These are phyloP conservation scores for Trichoderma koningii DNA, from an alignment of 2,329 filamentous ascomycete species.

Conservation along the genomic window DNA sequence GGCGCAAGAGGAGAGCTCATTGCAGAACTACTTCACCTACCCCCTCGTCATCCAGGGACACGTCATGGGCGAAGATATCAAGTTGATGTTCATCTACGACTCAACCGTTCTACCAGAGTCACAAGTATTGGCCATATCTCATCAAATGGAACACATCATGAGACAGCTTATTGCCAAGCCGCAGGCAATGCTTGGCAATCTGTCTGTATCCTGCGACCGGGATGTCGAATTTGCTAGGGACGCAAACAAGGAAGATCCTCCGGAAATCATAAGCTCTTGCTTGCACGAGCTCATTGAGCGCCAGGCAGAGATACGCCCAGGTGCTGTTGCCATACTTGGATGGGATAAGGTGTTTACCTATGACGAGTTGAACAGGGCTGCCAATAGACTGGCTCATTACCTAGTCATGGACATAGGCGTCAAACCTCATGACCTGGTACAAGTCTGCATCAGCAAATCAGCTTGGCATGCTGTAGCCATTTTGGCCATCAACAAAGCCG, in stretches of 20 bases:
- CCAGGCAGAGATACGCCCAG: not conserved
- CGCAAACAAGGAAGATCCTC: not conserved
- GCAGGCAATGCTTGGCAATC: not conserved
- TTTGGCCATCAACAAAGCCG: constrained; percentile 10
- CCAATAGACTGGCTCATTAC: not conserved
- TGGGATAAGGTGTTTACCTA: not conserved
- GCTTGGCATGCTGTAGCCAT: constrained; percentile 9
- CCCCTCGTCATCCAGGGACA: not conserved
- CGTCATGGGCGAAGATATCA: not conserved
- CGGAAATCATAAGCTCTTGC: not conserved
- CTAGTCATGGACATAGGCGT: not conserved
- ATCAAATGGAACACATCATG: constrained; percentile 13
- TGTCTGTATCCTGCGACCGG: not conserved
- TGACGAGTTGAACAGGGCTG: not conserved
- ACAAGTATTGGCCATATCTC: not conserved
- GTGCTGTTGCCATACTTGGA: not conserved
- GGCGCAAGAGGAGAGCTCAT: not conserved
- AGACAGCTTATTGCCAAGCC: not conserved
- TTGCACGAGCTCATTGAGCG: not conserved
- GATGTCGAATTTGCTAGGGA: not conserved
- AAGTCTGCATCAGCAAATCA: constrained; percentile 18
- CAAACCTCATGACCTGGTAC: not conserved
- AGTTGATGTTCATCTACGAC: constrained; percentile 14
- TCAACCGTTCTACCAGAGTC: not conserved
- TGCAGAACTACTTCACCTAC: not conserved